phyloP scores from a whole-genome alignment of 768 basidiomycete species.

The Lyophyllum atratum region DNA sequence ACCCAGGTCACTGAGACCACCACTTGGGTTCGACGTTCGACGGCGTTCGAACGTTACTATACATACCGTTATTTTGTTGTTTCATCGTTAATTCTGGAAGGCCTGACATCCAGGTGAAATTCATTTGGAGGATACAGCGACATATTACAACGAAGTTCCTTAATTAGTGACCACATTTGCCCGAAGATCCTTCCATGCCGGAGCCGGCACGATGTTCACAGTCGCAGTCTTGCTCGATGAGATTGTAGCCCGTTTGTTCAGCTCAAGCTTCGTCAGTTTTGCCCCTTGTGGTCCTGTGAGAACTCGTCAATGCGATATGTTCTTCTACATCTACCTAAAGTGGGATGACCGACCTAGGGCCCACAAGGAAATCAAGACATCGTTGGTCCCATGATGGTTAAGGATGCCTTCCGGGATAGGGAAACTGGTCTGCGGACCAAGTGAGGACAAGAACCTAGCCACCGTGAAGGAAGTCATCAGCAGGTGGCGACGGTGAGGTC shows the following conservation, averaged over 20 bases:
- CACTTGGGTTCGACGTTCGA: not conserved
- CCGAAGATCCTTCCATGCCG: conserved; percentile 33
- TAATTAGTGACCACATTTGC: conserved; percentile 9
- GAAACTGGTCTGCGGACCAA: conserved; percentile 51
- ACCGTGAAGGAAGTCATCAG: not conserved
- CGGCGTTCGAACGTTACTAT: not conserved
- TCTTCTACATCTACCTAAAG: not conserved
- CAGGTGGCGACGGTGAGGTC: no score
- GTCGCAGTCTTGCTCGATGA: conserved; percentile 30
- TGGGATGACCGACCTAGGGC: conserved; percentile 27
- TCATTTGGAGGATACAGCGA: not conserved
- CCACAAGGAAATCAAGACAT: conserved; percentile 36
- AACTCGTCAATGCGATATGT: not conserved
- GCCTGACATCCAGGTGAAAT: not conserved
- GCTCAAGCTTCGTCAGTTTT: conserved; percentile 27
- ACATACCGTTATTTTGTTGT: no score
- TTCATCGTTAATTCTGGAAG: no score
- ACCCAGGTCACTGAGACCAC: not conserved
- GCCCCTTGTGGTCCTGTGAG: conserved; percentile 28
- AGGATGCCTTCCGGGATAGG: conserved; percentile 39
- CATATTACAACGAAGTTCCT: not conserved
- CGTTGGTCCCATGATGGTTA: conserved; percentile 36
- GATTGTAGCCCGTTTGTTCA: conserved; percentile 28
- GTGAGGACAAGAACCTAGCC: conserved; percentile 33
- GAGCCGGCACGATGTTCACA: conserved; percentile 29